Base-by-base conservation (phyloP, 441 rosid species). In the Corymbia citriodora region DNA sequence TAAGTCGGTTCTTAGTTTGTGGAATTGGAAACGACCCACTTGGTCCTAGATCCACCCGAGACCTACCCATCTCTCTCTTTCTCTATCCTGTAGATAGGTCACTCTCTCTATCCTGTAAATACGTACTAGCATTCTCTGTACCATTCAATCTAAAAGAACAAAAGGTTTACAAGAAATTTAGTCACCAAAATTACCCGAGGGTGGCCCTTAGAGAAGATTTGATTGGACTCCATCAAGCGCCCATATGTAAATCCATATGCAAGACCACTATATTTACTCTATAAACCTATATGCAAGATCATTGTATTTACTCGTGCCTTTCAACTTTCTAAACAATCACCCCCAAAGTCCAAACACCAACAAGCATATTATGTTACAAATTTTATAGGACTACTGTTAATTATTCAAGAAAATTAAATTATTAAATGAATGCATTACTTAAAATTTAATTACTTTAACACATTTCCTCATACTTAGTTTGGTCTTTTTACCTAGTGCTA, bases 31-130 rank as follows among this genome's bases (percentile, higher is more conserved):
- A 29, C 11, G 2, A 29, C 65, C 25, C 65, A 25, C n/a, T 59
- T 59, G 7, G 11, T 59, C n/a, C 6, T 5, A 7, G 6, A 59
- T 10, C 25, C 65, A 25, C n/a, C 0, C 0, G 0, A 0, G 65
- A 59, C 25, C 25, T 59, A 9, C 29, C 7, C 2, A 1, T 59
- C 4, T 57, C 29, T 21, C 61, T 23, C 63, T 33, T 2, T 21
- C 6, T 57, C 13, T 0, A 21, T 57, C 4, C 13, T 16, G 0
- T 57, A 57, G 23, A 57, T 57, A 12, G 63, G 29, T 40, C 45
- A 40, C 29, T 23, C 63, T 23, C 6, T 57, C 13, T 0, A 21
- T 57, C 4, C 13, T 57, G 0, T 57, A 57, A 57, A 57, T 57
- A 12, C 5, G 45, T 40, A 40, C 45, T 6, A 29, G 13, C 1